Evolutionary conservation across 1,284 basidiomycete species (phyloP).

Genomic region (Amylostereum areolatum): DNA sequence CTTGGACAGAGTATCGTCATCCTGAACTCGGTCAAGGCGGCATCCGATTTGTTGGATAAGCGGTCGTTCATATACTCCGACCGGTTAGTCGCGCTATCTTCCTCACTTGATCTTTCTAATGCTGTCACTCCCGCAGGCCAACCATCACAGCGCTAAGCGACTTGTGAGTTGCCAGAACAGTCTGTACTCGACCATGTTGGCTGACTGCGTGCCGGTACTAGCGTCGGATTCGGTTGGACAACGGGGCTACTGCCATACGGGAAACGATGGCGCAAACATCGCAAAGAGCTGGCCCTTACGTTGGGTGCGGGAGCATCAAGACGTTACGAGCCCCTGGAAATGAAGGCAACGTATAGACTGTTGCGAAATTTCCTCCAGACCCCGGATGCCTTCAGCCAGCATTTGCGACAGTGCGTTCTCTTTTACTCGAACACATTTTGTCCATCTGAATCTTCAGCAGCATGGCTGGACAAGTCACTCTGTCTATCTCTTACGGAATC

Average conservation of each 20-base stretch:
- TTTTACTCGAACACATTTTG: not conserved
- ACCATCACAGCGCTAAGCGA: not conserved
- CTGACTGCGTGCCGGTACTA: not conserved
- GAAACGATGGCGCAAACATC: not conserved
- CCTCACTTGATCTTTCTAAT: not conserved
- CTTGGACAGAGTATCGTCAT: conserved; percentile 19
- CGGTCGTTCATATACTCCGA: conserved; percentile 20
- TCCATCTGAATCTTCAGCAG: conserved; percentile 9
- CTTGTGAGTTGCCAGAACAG: not conserved
- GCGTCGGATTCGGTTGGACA: not conserved
- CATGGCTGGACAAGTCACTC: conserved; percentile 18
- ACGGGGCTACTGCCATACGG: not conserved
- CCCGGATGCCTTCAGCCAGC: not conserved
- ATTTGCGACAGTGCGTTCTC: not conserved
- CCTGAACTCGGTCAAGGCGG: conserved; percentile 21
- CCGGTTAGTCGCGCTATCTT: conserved; percentile 6
- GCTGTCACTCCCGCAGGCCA: not conserved
- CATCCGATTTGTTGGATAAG: conserved; percentile 21
- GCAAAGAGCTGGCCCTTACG: not conserved
- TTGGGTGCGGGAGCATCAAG: not conserved
- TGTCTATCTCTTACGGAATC: conserved; percentile 22
- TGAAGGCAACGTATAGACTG: not conserved
- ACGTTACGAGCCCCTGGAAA: not conserved
- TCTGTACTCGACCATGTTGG: not conserved
- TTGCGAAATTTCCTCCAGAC: not conserved